These are phyloP conservation scores for Pneumocystis wakefieldiae DNA, from an alignment of 1,139 yeast genomes.

Conservation along the genomic window DNA sequence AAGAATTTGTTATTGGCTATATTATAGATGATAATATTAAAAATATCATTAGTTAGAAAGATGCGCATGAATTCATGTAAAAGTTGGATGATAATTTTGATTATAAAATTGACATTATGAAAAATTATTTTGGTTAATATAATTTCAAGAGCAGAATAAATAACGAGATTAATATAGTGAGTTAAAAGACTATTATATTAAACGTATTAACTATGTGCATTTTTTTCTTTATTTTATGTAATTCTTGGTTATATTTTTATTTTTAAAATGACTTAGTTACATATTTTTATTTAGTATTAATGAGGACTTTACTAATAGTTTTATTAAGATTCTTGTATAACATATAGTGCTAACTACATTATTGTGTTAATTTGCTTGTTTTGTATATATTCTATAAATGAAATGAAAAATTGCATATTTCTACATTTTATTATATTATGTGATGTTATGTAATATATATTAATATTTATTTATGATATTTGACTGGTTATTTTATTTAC, in stretches of 20 bases:
- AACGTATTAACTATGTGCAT: background rate
- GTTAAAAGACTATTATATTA: background rate
- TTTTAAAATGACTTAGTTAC: background rate
- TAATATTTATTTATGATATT: too few relatives aligned
- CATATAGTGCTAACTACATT: too few relatives aligned
- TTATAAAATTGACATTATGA: background rate
- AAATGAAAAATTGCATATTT: background rate
- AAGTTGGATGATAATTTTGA: background rate
- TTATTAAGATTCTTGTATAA: too few relatives aligned
- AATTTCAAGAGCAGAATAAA: background rate
- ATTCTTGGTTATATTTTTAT: background rate
- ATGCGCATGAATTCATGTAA: background rate
- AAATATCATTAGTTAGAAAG: background rate
- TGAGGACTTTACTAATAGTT: background rate
- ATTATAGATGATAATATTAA: background rate
- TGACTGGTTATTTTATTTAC: background rate
- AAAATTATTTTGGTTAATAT: background rate
- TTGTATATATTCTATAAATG: too few relatives aligned
- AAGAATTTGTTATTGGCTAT: background rate
- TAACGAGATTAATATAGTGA: background rate
- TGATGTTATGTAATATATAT: too few relatives aligned
- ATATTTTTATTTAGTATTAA: background rate
- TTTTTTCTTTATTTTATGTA: background rate
- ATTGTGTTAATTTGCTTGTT: too few relatives aligned
- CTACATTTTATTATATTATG: too few relatives aligned